Base-by-base conservation (phyloP, 345 rosid genomes). In the Schrenkiella parvula region DNA sequence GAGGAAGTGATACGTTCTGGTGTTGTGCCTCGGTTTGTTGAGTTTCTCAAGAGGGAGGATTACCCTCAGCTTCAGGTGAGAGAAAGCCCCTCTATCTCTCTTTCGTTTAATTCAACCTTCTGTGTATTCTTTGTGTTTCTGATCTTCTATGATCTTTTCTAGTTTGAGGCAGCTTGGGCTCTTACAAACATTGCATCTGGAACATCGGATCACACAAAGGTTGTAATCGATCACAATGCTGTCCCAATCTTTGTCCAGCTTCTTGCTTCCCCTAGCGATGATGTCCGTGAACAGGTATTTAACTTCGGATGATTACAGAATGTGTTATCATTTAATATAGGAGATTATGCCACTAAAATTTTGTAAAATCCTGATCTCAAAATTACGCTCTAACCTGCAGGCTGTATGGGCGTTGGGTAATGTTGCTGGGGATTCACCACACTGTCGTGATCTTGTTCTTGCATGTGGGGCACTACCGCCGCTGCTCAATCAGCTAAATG, bases 101-200 rank as follows among this genome's bases (percentile, higher is more conserved):
- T 55, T 15, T 29, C 19, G 8, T 23, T 65, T 32, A 5, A 32
- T 47, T 65, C 13, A 18, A 3, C 60, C 13, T 3, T n/a, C 58
- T 22, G 6, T 46, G 41, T 43, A 17, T 15, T 39, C 17, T 41
- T 41, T 41, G 1, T 13, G 22, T 22, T 52, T 61, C 44, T 75
- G 46, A 60, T 57, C 1, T 46, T 48, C 8, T 67, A 1, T 50
- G 46, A 10, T 38, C 38, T 6, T 53, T n/a, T 79, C 8, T 69
- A 91, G 96, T 91, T 91, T 80, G 98, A 89, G 84, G 96, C 98
- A 21, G 93, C 98, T 42, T 92, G 96, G 96, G 95, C 96, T 12
- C 84, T 89, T 51, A 92, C 98, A 54, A 92, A 92, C 73, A 90
- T 92, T 83, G 98, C 98, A 25, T 92, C 98, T 64, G 95, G 98